A percentile compares a stretch with the other conserved stretches of the same genome.
These are phyloP conservation scores for Zelopaecilomyces penicillatus DNA, from an alignment of 2,329 filamentous ascomycete genomes.

Conservation along the genomic window DNA sequence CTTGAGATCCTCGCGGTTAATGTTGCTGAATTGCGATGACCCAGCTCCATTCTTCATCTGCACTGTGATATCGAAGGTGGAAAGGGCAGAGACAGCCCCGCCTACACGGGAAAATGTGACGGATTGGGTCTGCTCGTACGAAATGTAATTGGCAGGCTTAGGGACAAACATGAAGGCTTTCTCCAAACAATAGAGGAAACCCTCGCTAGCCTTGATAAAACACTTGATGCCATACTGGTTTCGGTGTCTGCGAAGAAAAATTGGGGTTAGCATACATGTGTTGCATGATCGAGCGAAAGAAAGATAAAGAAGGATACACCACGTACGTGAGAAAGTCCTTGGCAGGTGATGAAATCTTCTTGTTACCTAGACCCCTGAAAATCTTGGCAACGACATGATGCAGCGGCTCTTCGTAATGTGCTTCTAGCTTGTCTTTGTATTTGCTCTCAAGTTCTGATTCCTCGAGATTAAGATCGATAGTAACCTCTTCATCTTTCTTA, in stretches of 20 bases:
- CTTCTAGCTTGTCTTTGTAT: constrained; percentile 82
- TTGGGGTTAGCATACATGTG: background rate
- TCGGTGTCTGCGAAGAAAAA: constrained; percentile 55
- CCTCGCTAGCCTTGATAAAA: constrained; percentile 99
- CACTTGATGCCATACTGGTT: constrained; percentile 95
- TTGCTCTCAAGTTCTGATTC: constrained; percentile 75
- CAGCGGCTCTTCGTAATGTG: constrained; percentile 88
- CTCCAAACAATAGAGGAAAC: constrained; percentile 92
- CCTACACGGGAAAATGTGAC: constrained; percentile 95
- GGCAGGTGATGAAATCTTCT: constrained; percentile 88
- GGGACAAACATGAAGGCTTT: constrained; percentile 99
- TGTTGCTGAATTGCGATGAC: constrained; percentile 97
- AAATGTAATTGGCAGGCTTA: constrained; percentile 94
- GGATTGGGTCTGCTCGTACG: constrained; percentile 83
- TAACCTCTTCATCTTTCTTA: constrained; percentile 95
- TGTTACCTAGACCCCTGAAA: constrained; percentile 87
- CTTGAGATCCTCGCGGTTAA: constrained; percentile 95
- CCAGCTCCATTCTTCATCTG: constrained; percentile 78
- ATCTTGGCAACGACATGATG: constrained; percentile 92
- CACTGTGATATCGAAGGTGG: constrained; percentile 95
- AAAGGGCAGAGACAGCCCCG: constrained; percentile 83
- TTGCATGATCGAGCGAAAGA: background rate
- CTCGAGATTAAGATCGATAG: constrained; percentile 91
- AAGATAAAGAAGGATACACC: background rate
- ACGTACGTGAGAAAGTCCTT: constrained; percentile 79